phyloP scores from a whole-genome alignment of 306 rosid species.

The Trichosanthes truncata region DNA sequence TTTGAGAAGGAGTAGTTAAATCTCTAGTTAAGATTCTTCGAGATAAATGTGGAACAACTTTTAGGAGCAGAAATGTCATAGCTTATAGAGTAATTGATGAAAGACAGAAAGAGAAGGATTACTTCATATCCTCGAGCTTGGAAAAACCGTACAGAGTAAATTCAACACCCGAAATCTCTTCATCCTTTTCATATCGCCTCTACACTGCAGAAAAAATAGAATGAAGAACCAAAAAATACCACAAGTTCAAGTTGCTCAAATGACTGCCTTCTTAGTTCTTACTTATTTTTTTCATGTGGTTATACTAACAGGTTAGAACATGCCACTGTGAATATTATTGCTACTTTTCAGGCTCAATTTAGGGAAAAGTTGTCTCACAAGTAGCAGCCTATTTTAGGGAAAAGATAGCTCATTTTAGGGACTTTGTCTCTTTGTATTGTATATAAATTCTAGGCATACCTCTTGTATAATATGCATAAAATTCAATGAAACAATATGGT shows the following conservation, averaged over 20 bases:
- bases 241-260: not conserved
- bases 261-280: not conserved
- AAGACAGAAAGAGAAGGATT: not conserved
- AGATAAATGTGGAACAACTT: not conserved
- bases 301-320: not conserved
- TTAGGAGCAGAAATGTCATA: constrained; percentile 1
- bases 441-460: too few relatives aligned
- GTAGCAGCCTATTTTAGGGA: too few relatives aligned
- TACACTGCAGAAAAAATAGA: not conserved
- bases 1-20: constrained; percentile 1
- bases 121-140: not conserved
- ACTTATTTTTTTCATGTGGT: not conserved
- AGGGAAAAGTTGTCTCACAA: too few relatives aligned
- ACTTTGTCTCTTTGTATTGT: too few relatives aligned
- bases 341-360: too few relatives aligned
- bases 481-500: too few relatives aligned
- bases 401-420: too few relatives aligned
- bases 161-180: not conserved
- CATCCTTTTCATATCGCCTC: not conserved
- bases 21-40: not conserved
- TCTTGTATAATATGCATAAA: too few relatives aligned
- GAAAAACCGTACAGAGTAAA: not conserved
- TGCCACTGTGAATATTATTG: too few relatives aligned
- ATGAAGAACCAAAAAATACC: not conserved
- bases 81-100: not conserved